A percentile compares a stretch with the other conserved stretches of the same genome.
These are phyloP conservation scores for Syncephalis fuscata DNA, from an alignment of 371 early-diverging fungal genomes.

Conservation along the genomic window DNA sequence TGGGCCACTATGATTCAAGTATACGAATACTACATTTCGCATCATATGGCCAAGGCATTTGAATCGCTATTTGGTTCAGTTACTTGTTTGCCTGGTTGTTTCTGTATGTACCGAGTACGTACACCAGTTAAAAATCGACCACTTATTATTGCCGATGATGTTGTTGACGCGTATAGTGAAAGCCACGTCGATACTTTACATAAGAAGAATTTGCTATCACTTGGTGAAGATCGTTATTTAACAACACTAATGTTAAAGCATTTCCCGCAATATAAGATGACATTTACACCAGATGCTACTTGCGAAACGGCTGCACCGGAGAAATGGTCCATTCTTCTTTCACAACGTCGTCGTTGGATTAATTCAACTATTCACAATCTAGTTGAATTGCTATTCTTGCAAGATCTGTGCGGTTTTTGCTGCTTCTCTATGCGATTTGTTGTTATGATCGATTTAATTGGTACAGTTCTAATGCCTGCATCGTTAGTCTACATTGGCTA, in stretches of 20 bases:
- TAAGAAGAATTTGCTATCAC: constrained; percentile 73
- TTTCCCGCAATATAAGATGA: constrained; percentile 94
- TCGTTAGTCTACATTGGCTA: constrained; percentile 69
- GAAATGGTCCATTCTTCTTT: constrained; percentile 81
- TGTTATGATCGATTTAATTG: constrained; percentile 80
- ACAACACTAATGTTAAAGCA: constrained; percentile 98
- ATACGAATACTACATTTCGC: constrained; percentile 76
- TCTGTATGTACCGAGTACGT: constrained; percentile 86
- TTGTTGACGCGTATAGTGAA: constrained; percentile 91
- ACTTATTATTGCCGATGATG: constrained; percentile 73
- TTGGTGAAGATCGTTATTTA: constrained; percentile 82
- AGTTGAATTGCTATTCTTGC: constrained; percentile 75
- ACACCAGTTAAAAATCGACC: constrained; percentile 72
- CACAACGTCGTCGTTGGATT: constrained; percentile 97
- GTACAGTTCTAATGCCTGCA: constrained; percentile 85
- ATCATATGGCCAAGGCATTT: constrained; percentile 75
- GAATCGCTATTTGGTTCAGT: constrained; percentile 74
- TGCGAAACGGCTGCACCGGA: constrained; percentile 98
- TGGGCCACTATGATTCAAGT: constrained; percentile 92
- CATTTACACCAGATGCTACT: constrained; percentile 91
- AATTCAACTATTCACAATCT: constrained; percentile 97
- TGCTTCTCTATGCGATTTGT: constrained; percentile 97
- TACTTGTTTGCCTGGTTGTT: constrained; percentile 92
- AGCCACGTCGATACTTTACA: constrained; percentile 96
- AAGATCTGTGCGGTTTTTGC: constrained; percentile 90